Percentiles rank a stretch among this genome's conserved stretches.
Conservation (phyloP, 768 basidiomycete species). For the Termitomyces titanicus region DNA sequence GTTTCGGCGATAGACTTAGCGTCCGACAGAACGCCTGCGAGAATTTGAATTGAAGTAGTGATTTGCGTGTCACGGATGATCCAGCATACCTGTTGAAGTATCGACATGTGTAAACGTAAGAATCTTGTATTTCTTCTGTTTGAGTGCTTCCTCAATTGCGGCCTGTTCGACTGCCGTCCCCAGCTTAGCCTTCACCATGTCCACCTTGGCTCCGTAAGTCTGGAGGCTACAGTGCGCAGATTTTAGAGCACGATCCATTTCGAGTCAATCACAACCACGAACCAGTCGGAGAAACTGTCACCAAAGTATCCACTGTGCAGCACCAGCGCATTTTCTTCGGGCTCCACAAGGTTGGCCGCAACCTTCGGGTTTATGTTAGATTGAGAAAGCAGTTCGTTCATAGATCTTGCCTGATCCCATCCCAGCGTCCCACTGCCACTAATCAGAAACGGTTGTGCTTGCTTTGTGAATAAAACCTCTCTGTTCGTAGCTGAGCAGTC, state of each 20-base stretch:
- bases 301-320: slow-evolving; percentile 94
- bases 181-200: slow-evolving; percentile 77
- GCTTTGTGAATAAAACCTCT: slow-evolving; percentile 72
- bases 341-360: slow-evolving; percentile 85
- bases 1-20: slow-evolving; percentile 71
- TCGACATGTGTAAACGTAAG: slow-evolving; percentile 96
- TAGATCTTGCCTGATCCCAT: slow-evolving; percentile 78
- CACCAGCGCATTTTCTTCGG: slow-evolving; percentile 75
- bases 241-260: not conserved
- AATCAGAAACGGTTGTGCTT: slow-evolving; percentile 88
- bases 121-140: slow-evolving; percentile 80
- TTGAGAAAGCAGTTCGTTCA: not conserved
- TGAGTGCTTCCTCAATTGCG: slow-evolving; percentile 66
- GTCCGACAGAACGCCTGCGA: slow-evolving; percentile 77
- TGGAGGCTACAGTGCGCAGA: slow-evolving; percentile 49
- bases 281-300: slow-evolving; percentile 88
- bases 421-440: slow-evolving; percentile 95
- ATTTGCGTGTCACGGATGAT: not conserved
- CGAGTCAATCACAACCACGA: slow-evolving; percentile 18
- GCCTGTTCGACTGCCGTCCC: slow-evolving; percentile 67
- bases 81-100: slow-evolving; percentile 65
- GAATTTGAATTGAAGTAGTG: not conserved
- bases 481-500: slow-evolving; percentile 29
- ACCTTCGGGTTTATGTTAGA: slow-evolving; percentile 44
- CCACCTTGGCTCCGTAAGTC: slow-evolving; percentile 86